Base-by-base conservation (phyloP, 768 basidiomycete species). In the Boletus barrowsii region DNA sequence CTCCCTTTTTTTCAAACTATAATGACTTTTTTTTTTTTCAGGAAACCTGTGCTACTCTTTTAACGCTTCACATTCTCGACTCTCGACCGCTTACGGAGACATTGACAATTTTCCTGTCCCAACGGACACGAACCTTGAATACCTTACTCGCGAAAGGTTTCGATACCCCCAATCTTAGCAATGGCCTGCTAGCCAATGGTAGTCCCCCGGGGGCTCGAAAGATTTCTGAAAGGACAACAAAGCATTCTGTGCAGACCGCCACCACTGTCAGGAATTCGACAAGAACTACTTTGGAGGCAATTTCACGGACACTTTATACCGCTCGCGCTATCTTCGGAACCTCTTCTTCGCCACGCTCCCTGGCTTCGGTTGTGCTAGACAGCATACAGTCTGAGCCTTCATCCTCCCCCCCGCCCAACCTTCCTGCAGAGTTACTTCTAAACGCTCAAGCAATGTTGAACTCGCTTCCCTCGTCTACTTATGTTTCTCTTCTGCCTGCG, bases 11-110 rank as follows among this genome's bases (percentile, higher is more conserved):
- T 4, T 48, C 36, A 32, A 6, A 32, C 4, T 32, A 49, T 50
- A 26, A 62, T 20, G 1, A 14, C 10, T 2, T 33, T 52, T 10
- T 2, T 33, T 52, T 30, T 10, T 40, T 51, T 11, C 58, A 93
- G 90, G 84, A 84, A 53, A 79, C 80, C 2, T 90, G 91, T 59
- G 84, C 91, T 3, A 86, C 86, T 4, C 77, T 96, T 10, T 75
- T 95, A 10, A 87, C 90, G 0, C 79, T 98, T 41, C 87, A 95
- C 67, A 78, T 97, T n/a, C 79, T 98, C 26, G 94, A 97, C 63
- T 92, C 91, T 7, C 78, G 86, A 43, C 89, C 93, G 7, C 73
- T 95, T 10, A 68, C 75, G 20, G 91, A 94, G 46, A 85, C 88
- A 0, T 73, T 95, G 30, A 72, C 78, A 5, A 79, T 87, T 4